A percentile compares a stretch with the other conserved stretches of the same genome.
phyloP scores from a whole-genome alignment of 495 filamentous ascomycete species.

The Rhizodiscina lignyota region DNA sequence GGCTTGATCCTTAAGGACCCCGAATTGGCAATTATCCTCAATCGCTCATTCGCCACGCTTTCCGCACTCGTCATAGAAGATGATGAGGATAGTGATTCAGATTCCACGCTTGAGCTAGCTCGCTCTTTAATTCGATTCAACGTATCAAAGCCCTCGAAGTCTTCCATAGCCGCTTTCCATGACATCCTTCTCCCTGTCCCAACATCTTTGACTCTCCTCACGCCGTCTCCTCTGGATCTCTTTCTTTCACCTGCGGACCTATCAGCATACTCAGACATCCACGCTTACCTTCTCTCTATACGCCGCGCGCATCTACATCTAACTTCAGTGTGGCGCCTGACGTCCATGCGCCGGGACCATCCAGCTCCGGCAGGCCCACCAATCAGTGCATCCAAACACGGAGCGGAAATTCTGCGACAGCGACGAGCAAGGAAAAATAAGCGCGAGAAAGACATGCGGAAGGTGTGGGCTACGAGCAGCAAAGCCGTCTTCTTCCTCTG shows the following conservation, averaged over 20 bases:
- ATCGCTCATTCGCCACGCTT: conserved; percentile 60
- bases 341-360: conserved; percentile 55
- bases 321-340: conserved; percentile 70
- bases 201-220: conserved; percentile 49
- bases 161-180: no score
- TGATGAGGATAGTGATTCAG: conserved; percentile 36
- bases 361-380: conserved; percentile 50
- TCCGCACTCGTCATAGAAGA: conserved; percentile 52
- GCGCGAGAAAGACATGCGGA: conserved; percentile 49
- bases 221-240: conserved; percentile 69
- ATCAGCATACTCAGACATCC: conserved; percentile 60
- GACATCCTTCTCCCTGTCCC: conserved; percentile 72
- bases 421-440: conserved; percentile 40
- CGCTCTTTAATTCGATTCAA: conserved; percentile 57
- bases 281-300: conserved; percentile 72
- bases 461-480: conserved; percentile 71
- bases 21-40: conserved; percentile 59
- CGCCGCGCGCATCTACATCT: conserved; percentile 69
- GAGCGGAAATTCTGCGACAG: conserved; percentile 33
- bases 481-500: conserved; percentile 76
- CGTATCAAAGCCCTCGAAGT: conserved; percentile 27
- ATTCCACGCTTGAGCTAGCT: conserved; percentile 64
- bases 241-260: conserved; percentile 66
- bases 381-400: conserved; percentile 39
- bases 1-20: conserved; percentile 67